These are phyloP conservation scores for Stenocarpella maydis DNA, from an alignment of 2,329 filamentous ascomycete species.

Conservation along the genomic window DNA sequence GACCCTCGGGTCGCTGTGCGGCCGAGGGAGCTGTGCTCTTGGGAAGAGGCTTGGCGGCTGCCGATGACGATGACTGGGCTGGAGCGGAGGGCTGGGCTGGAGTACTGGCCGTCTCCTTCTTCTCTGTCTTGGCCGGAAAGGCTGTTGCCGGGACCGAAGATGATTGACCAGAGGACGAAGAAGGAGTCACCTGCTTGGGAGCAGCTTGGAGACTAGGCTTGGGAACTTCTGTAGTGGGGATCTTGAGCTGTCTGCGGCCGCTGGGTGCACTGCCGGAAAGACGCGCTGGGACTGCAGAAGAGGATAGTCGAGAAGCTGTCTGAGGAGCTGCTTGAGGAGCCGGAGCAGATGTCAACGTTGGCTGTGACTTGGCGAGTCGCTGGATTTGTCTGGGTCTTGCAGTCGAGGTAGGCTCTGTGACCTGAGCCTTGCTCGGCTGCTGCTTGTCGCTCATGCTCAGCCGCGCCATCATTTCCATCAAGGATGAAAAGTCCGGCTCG, in stretches of 20 bases:
- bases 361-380: neutral
- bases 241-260: neutral
- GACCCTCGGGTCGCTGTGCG: neutral
- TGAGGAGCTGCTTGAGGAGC: neutral
- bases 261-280: neutral
- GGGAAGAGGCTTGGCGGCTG: neutral
- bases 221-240: neutral
- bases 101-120: neutral
- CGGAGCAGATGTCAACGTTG: neutral
- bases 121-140: neutral
- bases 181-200: neutral
- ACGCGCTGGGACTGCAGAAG: neutral
- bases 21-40: neutral
- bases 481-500: neutral
- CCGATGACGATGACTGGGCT: neutral
- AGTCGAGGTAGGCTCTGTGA: neutral
- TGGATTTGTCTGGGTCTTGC: neutral
- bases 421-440: neutral
- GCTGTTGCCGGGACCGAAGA: neutral
- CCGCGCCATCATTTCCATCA: constrained; percentile 1
- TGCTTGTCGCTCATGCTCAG: constrained; percentile 11
- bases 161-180: neutral
- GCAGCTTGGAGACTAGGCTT: neutral
- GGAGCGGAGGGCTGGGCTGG: neutral
- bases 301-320: neutral